phyloP scores from a whole-genome alignment of 2,329 filamentous ascomycete species.

The Penicillium aurantiogriseum region DNA sequence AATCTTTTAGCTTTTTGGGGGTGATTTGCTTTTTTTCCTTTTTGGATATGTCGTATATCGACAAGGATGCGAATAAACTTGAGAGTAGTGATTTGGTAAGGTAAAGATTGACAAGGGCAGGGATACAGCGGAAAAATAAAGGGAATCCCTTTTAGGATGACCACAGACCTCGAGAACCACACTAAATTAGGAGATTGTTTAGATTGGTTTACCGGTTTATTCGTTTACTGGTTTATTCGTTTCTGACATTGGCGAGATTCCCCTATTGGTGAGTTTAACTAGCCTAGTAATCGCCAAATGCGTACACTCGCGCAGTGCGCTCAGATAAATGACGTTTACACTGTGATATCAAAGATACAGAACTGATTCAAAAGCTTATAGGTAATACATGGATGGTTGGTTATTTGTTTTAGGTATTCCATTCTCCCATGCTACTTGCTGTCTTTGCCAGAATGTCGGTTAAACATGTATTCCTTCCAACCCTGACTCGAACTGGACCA shows the following conservation, averaged over 20 bases:
- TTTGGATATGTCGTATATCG: not conserved
- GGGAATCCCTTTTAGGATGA: not conserved
- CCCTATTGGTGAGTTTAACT: not conserved
- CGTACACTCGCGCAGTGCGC: not conserved
- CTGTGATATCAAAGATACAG: not conserved
- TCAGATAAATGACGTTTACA: slow-evolving; percentile 6
- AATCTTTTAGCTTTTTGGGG: not conserved
- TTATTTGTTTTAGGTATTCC: not conserved
- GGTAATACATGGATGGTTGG: no score
- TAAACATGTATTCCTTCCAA: not conserved
- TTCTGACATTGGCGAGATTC: not conserved
- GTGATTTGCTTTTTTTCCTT: not conserved
- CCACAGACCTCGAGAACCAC: not conserved
- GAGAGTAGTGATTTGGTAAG: not conserved
- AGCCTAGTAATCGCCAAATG: not conserved
- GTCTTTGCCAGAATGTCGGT: not conserved
- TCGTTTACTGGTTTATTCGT: no score
- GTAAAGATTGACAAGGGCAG: not conserved
- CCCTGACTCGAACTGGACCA: not conserved
- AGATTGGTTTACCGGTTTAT: not conserved
- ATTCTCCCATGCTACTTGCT: not conserved
- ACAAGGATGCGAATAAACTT: not conserved
- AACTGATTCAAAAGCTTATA: no score
- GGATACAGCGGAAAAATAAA: not conserved
- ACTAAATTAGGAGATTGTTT: not conserved